These are phyloP conservation scores for Jatropha multifida DNA, from an alignment of 441 rosid species.

Conservation along the genomic window DNA sequence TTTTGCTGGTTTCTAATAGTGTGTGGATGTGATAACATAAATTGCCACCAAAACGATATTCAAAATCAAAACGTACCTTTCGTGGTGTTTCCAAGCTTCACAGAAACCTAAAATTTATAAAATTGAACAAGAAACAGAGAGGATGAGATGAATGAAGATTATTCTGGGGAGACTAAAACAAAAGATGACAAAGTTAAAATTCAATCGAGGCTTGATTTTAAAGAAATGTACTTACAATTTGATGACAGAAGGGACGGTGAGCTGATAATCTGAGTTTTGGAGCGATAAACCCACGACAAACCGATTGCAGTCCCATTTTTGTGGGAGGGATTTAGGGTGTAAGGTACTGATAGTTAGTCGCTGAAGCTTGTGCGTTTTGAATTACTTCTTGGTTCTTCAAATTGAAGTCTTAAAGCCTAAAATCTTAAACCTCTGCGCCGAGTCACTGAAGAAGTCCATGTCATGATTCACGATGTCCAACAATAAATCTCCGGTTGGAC, in stretches of 20 bases:
- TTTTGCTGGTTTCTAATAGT: not conserved
- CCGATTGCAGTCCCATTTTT: constrained; percentile 47
- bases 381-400: not conserved
- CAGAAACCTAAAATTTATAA: constrained; percentile 31
- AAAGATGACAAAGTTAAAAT: constrained; percentile 1
- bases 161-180: not conserved
- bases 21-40: not conserved
- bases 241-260: constrained; percentile 14
- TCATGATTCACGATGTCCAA: not conserved
- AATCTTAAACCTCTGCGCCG: not conserved
- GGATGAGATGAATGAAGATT: not conserved
- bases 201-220: not conserved
- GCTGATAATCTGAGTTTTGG: constrained; percentile 34
- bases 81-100: constrained; percentile 20
- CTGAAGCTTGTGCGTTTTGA: not conserved
- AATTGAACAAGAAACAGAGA: constrained; percentile 8
- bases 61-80: constrained; percentile 23
- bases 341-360: not conserved
- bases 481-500: not conserved
- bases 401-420: constrained; percentile 26
- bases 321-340: not conserved
- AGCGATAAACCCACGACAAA: constrained; percentile 40
- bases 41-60: not conserved
- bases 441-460: not conserved
- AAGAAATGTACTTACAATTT: constrained; percentile 32